These are phyloP conservation scores for Ogataea philodendri DNA, from an alignment of 805 yeast genomes.

Conservation along the genomic window DNA sequence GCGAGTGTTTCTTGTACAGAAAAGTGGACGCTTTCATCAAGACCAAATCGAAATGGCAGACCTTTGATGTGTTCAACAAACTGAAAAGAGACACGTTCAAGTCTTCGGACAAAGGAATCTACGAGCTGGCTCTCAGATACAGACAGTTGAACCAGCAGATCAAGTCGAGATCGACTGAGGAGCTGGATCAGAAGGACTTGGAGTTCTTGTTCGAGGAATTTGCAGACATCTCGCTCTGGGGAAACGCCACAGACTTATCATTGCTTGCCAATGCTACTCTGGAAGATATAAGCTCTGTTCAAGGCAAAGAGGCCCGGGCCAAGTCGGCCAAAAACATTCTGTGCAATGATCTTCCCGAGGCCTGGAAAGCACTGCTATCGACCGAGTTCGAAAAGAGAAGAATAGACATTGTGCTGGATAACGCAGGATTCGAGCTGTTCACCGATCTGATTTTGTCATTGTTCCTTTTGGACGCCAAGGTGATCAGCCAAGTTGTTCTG, in stretches of 20 bases:
- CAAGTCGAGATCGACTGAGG: conserved; percentile 4
- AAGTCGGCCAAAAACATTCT: conserved; percentile 77
- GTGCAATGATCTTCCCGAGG: conserved; percentile 66
- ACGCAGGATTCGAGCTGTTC: conserved; percentile 92
- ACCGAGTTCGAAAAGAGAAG: conserved; percentile 39
- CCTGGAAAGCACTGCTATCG: conserved; percentile 53
- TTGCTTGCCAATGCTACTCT: conserved; percentile 82
- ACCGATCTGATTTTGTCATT: conserved; percentile 72
- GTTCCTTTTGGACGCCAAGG: conserved; percentile 67
- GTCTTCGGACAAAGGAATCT: conserved; percentile 73
- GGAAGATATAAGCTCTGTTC: conserved; percentile 87
- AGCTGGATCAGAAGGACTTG: conserved; percentile 41
- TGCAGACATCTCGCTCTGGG: conserved; percentile 90
- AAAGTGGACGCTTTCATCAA: conserved; percentile 48
- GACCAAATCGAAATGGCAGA: conserved; percentile 41
- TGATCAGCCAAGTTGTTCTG: conserved; percentile 62
- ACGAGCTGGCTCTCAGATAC: conserved; percentile 72
- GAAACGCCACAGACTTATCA: conserved; percentile 95
- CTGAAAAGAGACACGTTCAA: conserved; percentile 73
- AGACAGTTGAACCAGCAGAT: conserved; percentile 39
- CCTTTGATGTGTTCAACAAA: conserved; percentile 70
- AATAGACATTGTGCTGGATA: conserved; percentile 84
- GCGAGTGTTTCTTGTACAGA: conserved; percentile 85
- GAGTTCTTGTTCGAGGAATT: conserved; percentile 74
- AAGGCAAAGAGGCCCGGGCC: conserved; percentile 84